Conservation (phyloP, 441 rosid genomes). For the Rhodomyrtus psidioides region DNA sequence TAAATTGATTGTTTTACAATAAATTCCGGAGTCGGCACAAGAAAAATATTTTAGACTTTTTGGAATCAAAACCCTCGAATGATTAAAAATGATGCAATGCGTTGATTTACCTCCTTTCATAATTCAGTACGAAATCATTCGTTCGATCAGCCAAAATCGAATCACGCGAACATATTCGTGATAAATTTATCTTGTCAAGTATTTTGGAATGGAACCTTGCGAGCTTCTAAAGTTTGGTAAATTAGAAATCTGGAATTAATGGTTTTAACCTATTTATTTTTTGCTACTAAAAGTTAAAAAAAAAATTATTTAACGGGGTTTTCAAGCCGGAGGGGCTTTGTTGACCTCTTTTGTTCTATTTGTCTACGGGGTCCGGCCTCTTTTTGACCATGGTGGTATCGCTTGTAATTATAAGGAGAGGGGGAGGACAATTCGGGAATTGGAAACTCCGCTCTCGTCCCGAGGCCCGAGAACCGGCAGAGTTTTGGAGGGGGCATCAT, state of each 20-base stretch:
- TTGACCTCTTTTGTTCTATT: neutral
- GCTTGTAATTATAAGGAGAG: neutral
- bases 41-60: too few relatives aligned
- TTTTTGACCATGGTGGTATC: neutral
- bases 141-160: neutral
- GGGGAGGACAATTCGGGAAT: neutral
- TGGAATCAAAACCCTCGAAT: neutral
- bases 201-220: neutral
- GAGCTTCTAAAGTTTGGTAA: neutral
- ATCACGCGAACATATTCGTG: neutral
- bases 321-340: neutral
- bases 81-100: neutral
- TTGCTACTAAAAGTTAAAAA: neutral
- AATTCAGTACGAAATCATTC: neutral
- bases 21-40: rapidly evolving
- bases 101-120: neutral
- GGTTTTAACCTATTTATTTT: neutral
- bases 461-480: neutral
- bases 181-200: neutral
- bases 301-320: neutral
- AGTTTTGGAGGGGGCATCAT: neutral
- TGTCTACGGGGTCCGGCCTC: neutral
- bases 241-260: neutral
- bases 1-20: neutral
- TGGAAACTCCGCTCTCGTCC: neutral